These are phyloP conservation scores for Didymella pomorum DNA, from an alignment of 2,329 filamentous ascomycete genomes.

Conservation along the genomic window DNA sequence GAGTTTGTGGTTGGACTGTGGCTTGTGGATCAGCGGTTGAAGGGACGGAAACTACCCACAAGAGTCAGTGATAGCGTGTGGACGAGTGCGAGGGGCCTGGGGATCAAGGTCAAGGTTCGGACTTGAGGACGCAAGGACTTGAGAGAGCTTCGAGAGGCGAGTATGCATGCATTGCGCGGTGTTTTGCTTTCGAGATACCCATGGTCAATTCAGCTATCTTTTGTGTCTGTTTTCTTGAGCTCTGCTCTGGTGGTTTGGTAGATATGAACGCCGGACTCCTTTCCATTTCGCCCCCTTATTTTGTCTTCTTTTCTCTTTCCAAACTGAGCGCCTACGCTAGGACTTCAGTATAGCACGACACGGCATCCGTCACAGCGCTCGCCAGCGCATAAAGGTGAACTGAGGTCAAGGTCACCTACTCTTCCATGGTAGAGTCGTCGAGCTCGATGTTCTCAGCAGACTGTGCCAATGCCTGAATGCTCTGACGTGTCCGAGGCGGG, in stretches of 20 bases:
- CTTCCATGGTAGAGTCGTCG: too few relatives aligned
- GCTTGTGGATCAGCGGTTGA: constrained; percentile 81
- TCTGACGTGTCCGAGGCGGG: too few relatives aligned
- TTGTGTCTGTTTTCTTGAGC: not conserved
- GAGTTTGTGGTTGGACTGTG: constrained; percentile 87
- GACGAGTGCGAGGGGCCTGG: constrained; percentile 67
- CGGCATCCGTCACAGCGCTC: too few relatives aligned
- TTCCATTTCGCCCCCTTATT: not conserved
- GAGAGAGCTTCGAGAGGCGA: not conserved
- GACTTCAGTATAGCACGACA: too few relatives aligned
- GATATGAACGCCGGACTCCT: not conserved
- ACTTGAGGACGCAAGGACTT: constrained; percentile 5
- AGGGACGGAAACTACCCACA: constrained; percentile 77
- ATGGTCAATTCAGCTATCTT: constrained; percentile 17
- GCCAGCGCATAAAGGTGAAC: too few relatives aligned
- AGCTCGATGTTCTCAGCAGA: too few relatives aligned
- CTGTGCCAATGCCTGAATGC: too few relatives aligned
- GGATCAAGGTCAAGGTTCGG: constrained; percentile 49
- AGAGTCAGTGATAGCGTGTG: constrained; percentile 78
- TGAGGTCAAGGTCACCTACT: too few relatives aligned
- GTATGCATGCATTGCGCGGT: constrained; percentile 24
- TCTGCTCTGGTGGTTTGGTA: not conserved
- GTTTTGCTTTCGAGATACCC: constrained; percentile 43
- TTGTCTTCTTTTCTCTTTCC: not conserved
- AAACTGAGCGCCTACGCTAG: not conserved